phyloP scores from a whole-genome alignment of 176 grass and related monocot genomes.

The Juncus effusus region DNA sequence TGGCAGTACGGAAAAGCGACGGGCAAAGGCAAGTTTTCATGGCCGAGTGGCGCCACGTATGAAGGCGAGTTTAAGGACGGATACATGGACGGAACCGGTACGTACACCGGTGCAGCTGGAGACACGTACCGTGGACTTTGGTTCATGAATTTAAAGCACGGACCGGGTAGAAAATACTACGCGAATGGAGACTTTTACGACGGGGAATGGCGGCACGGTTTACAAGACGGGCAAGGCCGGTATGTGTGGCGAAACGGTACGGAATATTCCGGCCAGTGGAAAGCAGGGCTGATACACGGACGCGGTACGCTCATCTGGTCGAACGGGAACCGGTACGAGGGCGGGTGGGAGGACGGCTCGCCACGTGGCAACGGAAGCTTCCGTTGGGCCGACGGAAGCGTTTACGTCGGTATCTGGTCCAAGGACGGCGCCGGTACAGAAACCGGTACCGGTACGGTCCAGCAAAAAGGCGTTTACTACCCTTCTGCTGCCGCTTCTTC shows the following conservation, averaged over 20 bases:
- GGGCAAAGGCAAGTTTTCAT: constrained; percentile 67
- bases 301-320: constrained; percentile 65
- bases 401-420: constrained; percentile 72
- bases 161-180: constrained; percentile 62
- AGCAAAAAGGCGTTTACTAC: constrained; percentile 79
- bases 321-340: constrained; percentile 77
- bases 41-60: constrained; percentile 77
- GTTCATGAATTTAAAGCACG: constrained; percentile 83
- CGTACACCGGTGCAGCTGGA: constrained; percentile 54
- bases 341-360: constrained; percentile 67
- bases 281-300: constrained; percentile 59
- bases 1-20: constrained; percentile 65
- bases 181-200: constrained; percentile 75
- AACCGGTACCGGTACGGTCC: constrained; percentile 15
- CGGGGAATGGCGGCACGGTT: constrained; percentile 64
- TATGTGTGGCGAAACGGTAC: constrained; percentile 66
- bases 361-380: constrained; percentile 72
- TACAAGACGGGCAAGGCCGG: constrained; percentile 61
- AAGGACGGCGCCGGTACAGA: constrained; percentile 32
- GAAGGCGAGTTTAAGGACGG: constrained; percentile 77
- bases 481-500: constrained; percentile 48
- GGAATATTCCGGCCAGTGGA: constrained; percentile 75
- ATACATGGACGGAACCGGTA: constrained; percentile 67
- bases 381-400: constrained; percentile 72
- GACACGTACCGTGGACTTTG: constrained; percentile 82